These are phyloP conservation scores for Penicillium flavigenum DNA, from an alignment of 495 filamentous ascomycete genomes.

Conservation along the genomic window DNA sequence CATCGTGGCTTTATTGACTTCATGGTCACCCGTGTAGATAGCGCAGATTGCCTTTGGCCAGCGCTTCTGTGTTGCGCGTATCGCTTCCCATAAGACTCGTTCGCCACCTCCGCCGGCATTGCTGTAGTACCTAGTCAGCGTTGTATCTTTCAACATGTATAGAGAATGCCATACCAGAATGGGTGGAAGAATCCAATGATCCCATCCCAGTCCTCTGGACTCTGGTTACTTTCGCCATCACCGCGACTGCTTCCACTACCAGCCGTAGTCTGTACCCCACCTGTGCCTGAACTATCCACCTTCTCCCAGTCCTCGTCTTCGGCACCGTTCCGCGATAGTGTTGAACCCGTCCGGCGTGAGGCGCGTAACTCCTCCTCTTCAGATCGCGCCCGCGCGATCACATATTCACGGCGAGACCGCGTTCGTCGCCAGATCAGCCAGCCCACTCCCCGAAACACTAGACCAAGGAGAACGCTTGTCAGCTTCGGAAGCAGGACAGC, in stretches of 20 bases:
- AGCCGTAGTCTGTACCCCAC: constrained; percentile 52
- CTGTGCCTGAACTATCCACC: constrained; percentile 57
- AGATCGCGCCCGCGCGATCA: constrained; percentile 56
- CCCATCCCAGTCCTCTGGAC: constrained; percentile 65
- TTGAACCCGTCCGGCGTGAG: constrained; percentile 34
- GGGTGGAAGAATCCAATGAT: constrained; percentile 96
- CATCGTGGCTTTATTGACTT: constrained; percentile 75
- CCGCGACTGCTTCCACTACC: constrained; percentile 35
- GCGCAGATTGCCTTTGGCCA: constrained; percentile 86
- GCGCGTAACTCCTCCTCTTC: constrained; percentile 57
- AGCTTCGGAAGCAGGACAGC: constrained; percentile 42
- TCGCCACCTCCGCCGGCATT: constrained; percentile 97
- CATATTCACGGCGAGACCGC: constrained; percentile 59
- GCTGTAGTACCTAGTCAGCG: constrained; percentile 39
- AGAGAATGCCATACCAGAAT: constrained; percentile 64
- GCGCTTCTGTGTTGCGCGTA: constrained; percentile 83
- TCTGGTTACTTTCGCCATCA: neutral
- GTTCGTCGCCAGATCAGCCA: constrained; percentile 67
- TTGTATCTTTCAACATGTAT: neutral
- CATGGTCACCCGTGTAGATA: constrained; percentile 93
- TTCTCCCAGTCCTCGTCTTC: constrained; percentile 77
- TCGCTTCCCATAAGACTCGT: constrained; percentile 93
- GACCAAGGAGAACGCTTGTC: constrained; percentile 34
- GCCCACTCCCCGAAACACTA: constrained; percentile 52
- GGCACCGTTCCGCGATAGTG: constrained; percentile 24